Percentiles rank a stretch among this genome's conserved stretches.
Evolutionary conservation across 2,329 filamentous ascomycete species (phyloP).

Genomic region (Paecilomyces dactylethromorphus): DNA sequence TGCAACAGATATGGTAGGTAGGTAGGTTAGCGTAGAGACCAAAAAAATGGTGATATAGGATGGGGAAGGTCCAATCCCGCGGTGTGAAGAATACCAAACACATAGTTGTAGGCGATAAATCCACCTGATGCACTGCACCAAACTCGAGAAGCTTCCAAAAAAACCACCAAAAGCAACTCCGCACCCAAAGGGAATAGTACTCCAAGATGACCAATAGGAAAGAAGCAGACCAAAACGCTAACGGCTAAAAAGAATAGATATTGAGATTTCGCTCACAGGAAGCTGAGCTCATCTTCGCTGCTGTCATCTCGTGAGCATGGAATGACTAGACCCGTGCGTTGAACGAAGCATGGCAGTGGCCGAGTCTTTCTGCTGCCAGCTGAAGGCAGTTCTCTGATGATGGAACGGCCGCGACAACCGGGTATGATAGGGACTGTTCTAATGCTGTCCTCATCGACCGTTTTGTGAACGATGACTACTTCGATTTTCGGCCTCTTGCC

Average conservation of each 20-base stretch:
- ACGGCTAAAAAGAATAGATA: neutral
- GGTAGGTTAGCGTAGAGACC: no score
- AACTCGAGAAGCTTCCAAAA: neutral
- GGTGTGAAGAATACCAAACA: neutral
- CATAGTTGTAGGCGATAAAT: neutral
- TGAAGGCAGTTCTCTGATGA: neutral
- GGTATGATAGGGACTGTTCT: neutral
- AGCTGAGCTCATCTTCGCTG: conserved; percentile 34
- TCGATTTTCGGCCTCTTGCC: neutral
- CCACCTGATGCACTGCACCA: neutral
- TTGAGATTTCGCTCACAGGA: conserved; percentile 16
- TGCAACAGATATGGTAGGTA: neutral
- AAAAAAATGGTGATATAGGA: no score
- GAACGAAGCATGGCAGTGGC: neutral
- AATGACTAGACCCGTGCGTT: conserved; percentile 12
- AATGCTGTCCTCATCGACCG: neutral
- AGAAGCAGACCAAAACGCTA: neutral
- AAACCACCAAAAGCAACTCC: neutral
- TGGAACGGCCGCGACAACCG: neutral
- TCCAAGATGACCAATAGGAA: neutral
- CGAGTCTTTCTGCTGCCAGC: neutral
- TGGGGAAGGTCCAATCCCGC: neutral
- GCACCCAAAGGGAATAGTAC: neutral
- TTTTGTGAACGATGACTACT: neutral
- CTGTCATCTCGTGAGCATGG: conserved; percentile 22